phyloP scores from a whole-genome alignment of 2,329 filamentous ascomycete genomes.

The Lasiodiplodia gonubiensis region DNA sequence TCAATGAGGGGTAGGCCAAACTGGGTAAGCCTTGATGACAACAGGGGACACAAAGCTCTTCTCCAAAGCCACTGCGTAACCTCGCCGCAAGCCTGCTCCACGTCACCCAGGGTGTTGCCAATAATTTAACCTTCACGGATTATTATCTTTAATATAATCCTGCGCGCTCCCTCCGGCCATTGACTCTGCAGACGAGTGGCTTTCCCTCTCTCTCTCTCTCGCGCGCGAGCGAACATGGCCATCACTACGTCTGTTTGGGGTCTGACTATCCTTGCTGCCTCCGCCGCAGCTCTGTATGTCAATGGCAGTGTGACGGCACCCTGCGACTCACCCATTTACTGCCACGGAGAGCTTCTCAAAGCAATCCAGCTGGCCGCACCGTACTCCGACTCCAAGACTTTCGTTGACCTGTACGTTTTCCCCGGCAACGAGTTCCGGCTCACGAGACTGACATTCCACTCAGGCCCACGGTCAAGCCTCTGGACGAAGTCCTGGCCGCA shows the following conservation, averaged over 20 bases:
- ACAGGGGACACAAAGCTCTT: conserved; percentile 1
- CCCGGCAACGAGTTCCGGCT: not conserved
- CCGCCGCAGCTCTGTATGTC: conserved; percentile 56
- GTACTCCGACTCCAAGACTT: conserved; percentile 72
- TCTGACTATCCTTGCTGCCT: not conserved
- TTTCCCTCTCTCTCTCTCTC: not conserved
- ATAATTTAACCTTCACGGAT: not conserved
- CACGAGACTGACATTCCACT: not conserved
- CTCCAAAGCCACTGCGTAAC: conserved; percentile 8
- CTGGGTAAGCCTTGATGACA: not conserved
- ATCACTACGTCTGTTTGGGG: not conserved
- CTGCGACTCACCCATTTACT: conserved; percentile 72
- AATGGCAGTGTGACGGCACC: conserved; percentile 67
- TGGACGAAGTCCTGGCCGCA: conserved; percentile 66
- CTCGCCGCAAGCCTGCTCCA: conserved; percentile 12
- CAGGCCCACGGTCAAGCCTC: conserved; percentile 65
- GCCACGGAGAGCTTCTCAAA: conserved; percentile 67
- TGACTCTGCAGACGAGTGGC: not conserved
- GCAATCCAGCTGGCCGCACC: conserved; percentile 68
- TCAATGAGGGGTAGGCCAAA: not conserved
- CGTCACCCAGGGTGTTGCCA: conserved; percentile 13
- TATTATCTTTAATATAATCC: not conserved
- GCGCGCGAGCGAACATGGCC: not conserved
- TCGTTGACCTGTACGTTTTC: conserved; percentile 59
- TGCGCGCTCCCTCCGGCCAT: too few species aligned